Conservation (phyloP, 2,329 filamentous ascomycete genomes). For the Paecilomyces sp. region DNA sequence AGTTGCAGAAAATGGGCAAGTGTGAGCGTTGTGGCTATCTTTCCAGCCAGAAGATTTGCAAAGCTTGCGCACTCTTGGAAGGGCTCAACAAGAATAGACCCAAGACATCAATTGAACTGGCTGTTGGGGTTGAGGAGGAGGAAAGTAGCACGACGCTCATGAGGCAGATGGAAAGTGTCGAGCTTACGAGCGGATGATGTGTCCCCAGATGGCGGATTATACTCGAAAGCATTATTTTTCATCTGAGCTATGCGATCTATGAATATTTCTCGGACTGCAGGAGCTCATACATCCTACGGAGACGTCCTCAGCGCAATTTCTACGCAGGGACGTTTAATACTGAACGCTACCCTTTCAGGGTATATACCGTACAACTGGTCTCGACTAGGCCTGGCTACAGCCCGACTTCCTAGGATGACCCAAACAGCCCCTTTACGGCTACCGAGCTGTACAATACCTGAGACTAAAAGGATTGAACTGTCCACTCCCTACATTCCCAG, state of each 20-base stretch:
- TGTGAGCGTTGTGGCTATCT: constrained; percentile 91
- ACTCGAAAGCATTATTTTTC: background rate
- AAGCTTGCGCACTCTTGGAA: constrained; percentile 85
- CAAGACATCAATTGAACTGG: constrained; percentile 37
- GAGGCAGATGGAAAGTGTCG: constrained; percentile 43
- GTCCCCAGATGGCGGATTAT: background rate
- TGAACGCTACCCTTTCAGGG: background rate
- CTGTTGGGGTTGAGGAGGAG: constrained; percentile 39
- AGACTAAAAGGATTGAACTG: background rate
- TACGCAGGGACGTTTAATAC: background rate
- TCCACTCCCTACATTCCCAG: too few relatives aligned
- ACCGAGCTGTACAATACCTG: background rate
- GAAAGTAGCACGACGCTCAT: constrained; percentile 46
- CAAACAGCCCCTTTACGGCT: background rate
- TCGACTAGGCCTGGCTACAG: background rate
- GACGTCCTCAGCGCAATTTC: background rate
- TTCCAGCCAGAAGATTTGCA: constrained; percentile 88
- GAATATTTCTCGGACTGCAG: background rate
- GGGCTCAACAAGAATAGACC: constrained; percentile 71
- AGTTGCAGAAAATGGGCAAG: constrained; percentile 55
- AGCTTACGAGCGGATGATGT: constrained; percentile 31
- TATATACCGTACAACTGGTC: background rate
- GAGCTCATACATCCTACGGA: background rate
- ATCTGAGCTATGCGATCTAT: too few relatives aligned
- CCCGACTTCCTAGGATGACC: background rate